phyloP scores from a whole-genome alignment of 495 filamentous ascomycete genomes.

The Daldinia vernicosa region DNA sequence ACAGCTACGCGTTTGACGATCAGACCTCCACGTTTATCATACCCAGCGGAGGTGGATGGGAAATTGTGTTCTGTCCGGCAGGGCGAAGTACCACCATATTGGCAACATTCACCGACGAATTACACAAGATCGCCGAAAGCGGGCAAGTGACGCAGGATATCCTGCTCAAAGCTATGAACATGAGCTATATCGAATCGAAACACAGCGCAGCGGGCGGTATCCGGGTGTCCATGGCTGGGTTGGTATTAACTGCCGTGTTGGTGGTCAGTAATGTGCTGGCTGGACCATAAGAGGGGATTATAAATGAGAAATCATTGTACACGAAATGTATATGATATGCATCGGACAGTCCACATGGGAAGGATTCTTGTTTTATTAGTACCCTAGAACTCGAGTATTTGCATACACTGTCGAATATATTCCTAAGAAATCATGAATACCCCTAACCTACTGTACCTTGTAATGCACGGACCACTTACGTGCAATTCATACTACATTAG shows the following conservation, averaged over 20 bases:
- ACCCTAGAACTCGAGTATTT: slow-evolving; percentile 11
- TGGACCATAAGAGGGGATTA: background rate
- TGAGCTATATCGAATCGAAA: slow-evolving; percentile 45
- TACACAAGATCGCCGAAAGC: slow-evolving; percentile 47
- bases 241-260: slow-evolving; percentile 1
- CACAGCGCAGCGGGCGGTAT: slow-evolving; percentile 15
- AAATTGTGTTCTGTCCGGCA: slow-evolving; percentile 77
- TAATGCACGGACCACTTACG: background rate
- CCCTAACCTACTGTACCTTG: background rate
- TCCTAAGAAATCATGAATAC: slow-evolving; percentile 6
- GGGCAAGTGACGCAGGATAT: slow-evolving; percentile 32
- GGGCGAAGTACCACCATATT: slow-evolving; percentile 77
- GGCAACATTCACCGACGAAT: slow-evolving; percentile 55
- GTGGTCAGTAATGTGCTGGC: slow-evolving; percentile 16
- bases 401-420: background rate
- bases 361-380: slow-evolving; percentile 4
- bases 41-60: slow-evolving; percentile 74
- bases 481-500: background rate
- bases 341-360: slow-evolving; percentile 5
- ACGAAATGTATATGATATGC: background rate
- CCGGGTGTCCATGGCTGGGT: background rate
- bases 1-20: slow-evolving; percentile 83
- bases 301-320: slow-evolving; percentile 9
- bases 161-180: slow-evolving; percentile 43
- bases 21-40: slow-evolving; percentile 77